These are phyloP conservation scores for Termitomyces sp. DNA, from an alignment of 768 basidiomycete species.

Conservation along the genomic window DNA sequence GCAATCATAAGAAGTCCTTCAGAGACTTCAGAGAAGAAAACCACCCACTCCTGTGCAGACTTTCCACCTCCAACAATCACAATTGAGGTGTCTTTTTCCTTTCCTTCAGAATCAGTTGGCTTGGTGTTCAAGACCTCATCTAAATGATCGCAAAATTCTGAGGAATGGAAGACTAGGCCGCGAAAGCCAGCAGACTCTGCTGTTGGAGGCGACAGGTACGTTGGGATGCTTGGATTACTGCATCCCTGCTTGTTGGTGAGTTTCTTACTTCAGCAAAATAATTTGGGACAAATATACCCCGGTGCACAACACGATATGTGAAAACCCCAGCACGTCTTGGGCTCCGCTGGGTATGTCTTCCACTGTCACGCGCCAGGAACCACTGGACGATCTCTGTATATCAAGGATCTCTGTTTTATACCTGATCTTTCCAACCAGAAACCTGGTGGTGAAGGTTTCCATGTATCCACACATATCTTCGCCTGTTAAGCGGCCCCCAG, in stretches of 20 bases:
- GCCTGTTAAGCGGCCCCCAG: conserved; percentile 50
- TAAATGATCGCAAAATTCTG: conserved; percentile 39
- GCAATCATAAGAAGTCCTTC: neutral
- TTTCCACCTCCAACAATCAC: conserved; percentile 65
- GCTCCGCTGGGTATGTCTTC: conserved; percentile 24
- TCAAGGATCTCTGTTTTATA: conserved; percentile 49
- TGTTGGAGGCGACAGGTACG: conserved; percentile 31
- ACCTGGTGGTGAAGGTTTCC: conserved; percentile 48
- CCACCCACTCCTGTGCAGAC: conserved; percentile 57
- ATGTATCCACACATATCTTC: conserved; percentile 56
- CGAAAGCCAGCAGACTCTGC: conserved; percentile 40
- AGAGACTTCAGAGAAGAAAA: neutral
- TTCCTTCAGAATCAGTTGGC: conserved; percentile 15
- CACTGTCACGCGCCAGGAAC: conserved; percentile 45
- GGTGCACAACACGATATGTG: conserved; percentile 57
- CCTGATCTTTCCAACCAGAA: conserved; percentile 36
- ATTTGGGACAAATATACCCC: conserved; percentile 33
- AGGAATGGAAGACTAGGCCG: conserved; percentile 53
- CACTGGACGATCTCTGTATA: conserved; percentile 36
- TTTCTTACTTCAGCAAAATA: neutral
- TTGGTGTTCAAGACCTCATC: conserved; percentile 38
- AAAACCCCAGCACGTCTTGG: conserved; percentile 36
- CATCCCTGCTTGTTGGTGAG: conserved; percentile 44
- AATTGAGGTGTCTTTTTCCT: conserved; percentile 26
- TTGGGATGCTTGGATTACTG: conserved; percentile 49